Base-by-base conservation (phyloP, 2,329 filamentous ascomycete species). In the Colletotrichum endophyticum region DNA sequence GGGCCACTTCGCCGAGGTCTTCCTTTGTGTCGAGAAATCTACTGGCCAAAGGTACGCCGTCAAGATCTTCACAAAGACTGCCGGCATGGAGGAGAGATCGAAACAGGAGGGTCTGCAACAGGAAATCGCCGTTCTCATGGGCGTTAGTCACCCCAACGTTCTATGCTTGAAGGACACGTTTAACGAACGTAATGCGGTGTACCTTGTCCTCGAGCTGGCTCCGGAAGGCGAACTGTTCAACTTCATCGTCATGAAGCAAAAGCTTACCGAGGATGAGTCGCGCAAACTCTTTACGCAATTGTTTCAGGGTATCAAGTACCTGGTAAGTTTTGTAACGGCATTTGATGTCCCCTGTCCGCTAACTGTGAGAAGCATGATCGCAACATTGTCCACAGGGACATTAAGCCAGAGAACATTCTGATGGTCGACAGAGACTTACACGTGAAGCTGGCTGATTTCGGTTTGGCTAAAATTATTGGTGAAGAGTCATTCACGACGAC, bases 401-500 rank as follows among this genome's bases (percentile, higher is more conserved):
- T 99, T 86, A 99, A 98, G 85, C 96, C 96, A 0, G 96, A 99
- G 83, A 99, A 99, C 81, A 99, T 99, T 39, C 87, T 99, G 11
- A 88, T 99, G 44, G 92, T 94, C 7, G 95, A 98, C 85, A 95
- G 95, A 81, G 90, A 97, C 39, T 87, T 98, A 32, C 93, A 93
- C 75, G 94, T 98, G 78, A 99, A 99, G 86, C 87, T 99, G 77
- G 97, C 96, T 25, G 97, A 99, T 85, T 99, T 99, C 85, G 97
- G 97, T 62, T 90, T 99, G 49, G 96, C 97, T 57, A 99, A 99
- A 86, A 99, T 99, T 79, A 98, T 99, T 79, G 98, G 98, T 78
- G 97, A 99, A 84, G 96, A 98, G 83, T 98, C 96, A 0, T 99
- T 99, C 83, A 99, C 97, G 2, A 98, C 96, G 0, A 99, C 97